Evolutionary conservation across 257 asterid genomes (phyloP).

Genomic region (Ilex asprella): DNA sequence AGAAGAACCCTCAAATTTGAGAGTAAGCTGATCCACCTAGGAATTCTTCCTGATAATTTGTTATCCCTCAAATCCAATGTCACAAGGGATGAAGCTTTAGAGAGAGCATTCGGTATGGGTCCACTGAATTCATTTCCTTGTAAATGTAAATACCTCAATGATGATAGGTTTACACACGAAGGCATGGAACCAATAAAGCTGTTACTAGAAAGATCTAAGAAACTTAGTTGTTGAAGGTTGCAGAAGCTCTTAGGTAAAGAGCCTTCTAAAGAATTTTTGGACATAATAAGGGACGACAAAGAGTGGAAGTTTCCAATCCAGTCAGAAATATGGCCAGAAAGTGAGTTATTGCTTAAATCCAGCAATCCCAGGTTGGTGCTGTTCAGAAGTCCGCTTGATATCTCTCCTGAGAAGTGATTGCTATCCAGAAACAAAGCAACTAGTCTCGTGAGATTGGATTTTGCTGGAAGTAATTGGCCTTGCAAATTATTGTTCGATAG

Average conservation of each 20-base stretch:
- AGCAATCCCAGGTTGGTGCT: not conserved
- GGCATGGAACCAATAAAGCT: not conserved
- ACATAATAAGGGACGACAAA: slow-evolving; percentile 1
- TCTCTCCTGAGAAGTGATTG: slow-evolving; percentile 19
- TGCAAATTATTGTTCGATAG: too few relatives aligned
- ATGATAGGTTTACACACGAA: too few relatives aligned
- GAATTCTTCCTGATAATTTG: too few relatives aligned
- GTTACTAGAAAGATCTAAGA: slow-evolving; percentile 22
- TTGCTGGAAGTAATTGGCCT: not conserved
- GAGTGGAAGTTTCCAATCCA: slow-evolving; percentile 12
- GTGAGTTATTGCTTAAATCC: slow-evolving; percentile 1
- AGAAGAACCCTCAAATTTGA: too few relatives aligned
- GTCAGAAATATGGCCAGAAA: slow-evolving; percentile 9
- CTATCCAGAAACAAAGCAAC: slow-evolving; percentile 9
- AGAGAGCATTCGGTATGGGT: slow-evolving; percentile 7
- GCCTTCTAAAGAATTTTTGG: not conserved
- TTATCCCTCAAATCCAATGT: not conserved
- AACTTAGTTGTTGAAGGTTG: not conserved
- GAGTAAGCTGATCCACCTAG: too few relatives aligned
- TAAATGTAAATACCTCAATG: too few relatives aligned
- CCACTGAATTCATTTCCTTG: slow-evolving; percentile 14
- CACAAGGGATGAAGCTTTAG: slow-evolving; percentile 16
- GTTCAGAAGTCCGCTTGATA: slow-evolving; percentile 8
- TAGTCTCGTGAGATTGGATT: slow-evolving; percentile 12
- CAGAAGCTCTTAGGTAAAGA: slow-evolving; percentile 15